These are phyloP conservation scores for Erythrobasidium hasegawianum DNA, from an alignment of 1,284 basidiomycete genomes.

Conservation along the genomic window DNA sequence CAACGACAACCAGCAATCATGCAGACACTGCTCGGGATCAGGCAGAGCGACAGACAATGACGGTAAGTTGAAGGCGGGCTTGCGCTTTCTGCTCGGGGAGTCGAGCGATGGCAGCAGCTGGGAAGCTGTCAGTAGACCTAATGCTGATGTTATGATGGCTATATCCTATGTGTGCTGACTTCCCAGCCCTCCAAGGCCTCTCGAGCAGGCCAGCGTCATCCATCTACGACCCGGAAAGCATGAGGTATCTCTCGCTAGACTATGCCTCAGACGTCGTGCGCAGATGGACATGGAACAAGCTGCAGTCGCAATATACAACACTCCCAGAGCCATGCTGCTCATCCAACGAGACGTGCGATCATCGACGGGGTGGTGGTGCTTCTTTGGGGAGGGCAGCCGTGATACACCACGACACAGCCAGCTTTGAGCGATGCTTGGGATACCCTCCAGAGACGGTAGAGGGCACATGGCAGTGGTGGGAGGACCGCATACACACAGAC, in stretches of 20 bases:
- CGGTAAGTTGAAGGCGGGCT: no score
- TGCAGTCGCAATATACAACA: not conserved
- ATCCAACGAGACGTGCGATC: conserved; percentile 1
- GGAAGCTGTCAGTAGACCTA: no score
- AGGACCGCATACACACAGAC: conserved; percentile 16
- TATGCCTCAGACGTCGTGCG: conserved; percentile 17
- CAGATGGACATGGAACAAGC: not conserved
- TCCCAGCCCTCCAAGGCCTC: not conserved
- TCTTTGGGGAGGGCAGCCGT: no score
- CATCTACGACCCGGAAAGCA: conserved; percentile 31
- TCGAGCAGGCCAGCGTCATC: conserved; percentile 1
- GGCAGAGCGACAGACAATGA: no score
- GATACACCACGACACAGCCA: conserved; percentile 1
- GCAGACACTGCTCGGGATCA: not conserved
- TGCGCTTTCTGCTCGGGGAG: no score
- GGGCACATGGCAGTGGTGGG: conserved; percentile 15
- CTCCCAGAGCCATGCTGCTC: not conserved
- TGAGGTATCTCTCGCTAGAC: conserved; percentile 11
- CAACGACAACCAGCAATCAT: not conserved
- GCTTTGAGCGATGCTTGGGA: conserved; percentile 16
- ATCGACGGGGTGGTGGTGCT: no score
- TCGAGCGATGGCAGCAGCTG: conserved; percentile 18
- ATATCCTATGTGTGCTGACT: no score
- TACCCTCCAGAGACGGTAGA: conserved; percentile 19
- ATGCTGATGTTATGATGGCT: no score